phyloP scores from a whole-genome alignment of 768 basidiomycete genomes.

The Rhizopogon rudus region DNA sequence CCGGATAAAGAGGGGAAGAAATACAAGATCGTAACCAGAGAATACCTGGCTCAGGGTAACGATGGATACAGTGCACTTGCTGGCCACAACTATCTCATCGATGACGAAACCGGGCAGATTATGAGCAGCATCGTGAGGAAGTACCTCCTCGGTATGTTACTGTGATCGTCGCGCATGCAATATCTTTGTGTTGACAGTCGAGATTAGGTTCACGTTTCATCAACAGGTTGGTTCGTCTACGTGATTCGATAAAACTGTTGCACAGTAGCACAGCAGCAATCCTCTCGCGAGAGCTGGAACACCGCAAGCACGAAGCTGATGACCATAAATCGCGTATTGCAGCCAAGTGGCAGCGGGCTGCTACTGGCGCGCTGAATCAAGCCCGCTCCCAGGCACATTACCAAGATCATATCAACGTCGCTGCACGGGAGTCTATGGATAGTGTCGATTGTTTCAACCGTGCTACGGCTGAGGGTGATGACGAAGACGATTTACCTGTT shows the following conservation, averaged over 20 bases:
- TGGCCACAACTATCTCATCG: slow-evolving; percentile 63
- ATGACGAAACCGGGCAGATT: slow-evolving; percentile 78
- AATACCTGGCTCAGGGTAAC: slow-evolving; percentile 82
- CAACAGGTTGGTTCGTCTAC: slow-evolving; percentile 34
- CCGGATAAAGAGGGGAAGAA: slow-evolving; percentile 32
- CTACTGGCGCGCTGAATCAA: slow-evolving; percentile 36
- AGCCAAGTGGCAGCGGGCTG: slow-evolving; percentile 48
- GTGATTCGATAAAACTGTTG: slow-evolving; percentile 27
- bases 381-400: slow-evolving; percentile 52
- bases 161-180: neutral
- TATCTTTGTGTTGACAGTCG: neutral
- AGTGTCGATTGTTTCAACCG: slow-evolving; percentile 65
- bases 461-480: slow-evolving; percentile 22
- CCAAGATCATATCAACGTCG: slow-evolving; percentile 53
- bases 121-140: slow-evolving; percentile 78
- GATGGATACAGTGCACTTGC: slow-evolving; percentile 75
- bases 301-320: slow-evolving; percentile 20
- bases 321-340: slow-evolving; percentile 22
- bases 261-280: slow-evolving; percentile 40
- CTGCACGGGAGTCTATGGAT: slow-evolving; percentile 73
- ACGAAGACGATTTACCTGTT: slow-evolving; percentile 39
- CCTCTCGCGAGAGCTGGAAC: slow-evolving; percentile 44
- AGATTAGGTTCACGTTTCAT: slow-evolving; percentile 54
- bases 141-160: slow-evolving; percentile 67
- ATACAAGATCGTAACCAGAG: slow-evolving; percentile 80